Evolutionary conservation across 495 filamentous ascomycete genomes (phyloP), one percentile per base, ranked within the genome.

Genomic region (Trichoderma asperelloides): DNA sequence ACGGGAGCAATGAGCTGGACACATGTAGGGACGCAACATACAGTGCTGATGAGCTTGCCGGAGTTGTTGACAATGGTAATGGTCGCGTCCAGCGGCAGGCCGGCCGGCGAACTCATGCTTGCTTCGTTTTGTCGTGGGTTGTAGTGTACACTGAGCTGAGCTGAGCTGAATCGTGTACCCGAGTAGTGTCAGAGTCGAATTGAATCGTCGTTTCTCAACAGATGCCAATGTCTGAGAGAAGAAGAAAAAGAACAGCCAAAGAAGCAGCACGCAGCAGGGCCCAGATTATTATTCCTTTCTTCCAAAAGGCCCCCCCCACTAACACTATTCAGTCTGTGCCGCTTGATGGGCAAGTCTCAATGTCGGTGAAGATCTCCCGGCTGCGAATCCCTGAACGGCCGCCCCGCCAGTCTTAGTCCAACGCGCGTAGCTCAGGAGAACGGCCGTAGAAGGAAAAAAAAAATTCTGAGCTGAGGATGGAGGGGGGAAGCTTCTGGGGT

Each of bases 11-110:
- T 16, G 55, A 43, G 39, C 11, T 45, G 28, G 30, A 63, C 21
- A 49, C 49, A 51, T 18, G 28, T 41, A 45, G 65, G 23, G 45
- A 15, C 16, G 18, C 13, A 51, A 78, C 90, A 77, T 85, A 95
- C 92, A 67, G 90, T 95, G 82, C 88, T 93, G 64, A 97, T 90
- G 11, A 96, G 87, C 82, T 96, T 94, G 67, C 92, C 92, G 68
- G 92, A 96, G 73, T 89, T 91, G 80, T 97, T 93, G 77, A 97
- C 86, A 66, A 97, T 90, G 66, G 91, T 91, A 72, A 97, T 88
- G 49, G 91, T 91, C 79, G 96, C 81, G 67, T 79, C 78, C 66
- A 75, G 55, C 70, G 81, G 72, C 80, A 85, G 25, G 9, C 55
- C 55, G 55, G 15, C 12, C 1, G 49, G 49, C 49, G 55, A 60